Evolutionary conservation across 176 grass and related monocot species (phyloP), one percentile per base, ranked within the genome.

Genomic region (Microstegium vimineum): DNA sequence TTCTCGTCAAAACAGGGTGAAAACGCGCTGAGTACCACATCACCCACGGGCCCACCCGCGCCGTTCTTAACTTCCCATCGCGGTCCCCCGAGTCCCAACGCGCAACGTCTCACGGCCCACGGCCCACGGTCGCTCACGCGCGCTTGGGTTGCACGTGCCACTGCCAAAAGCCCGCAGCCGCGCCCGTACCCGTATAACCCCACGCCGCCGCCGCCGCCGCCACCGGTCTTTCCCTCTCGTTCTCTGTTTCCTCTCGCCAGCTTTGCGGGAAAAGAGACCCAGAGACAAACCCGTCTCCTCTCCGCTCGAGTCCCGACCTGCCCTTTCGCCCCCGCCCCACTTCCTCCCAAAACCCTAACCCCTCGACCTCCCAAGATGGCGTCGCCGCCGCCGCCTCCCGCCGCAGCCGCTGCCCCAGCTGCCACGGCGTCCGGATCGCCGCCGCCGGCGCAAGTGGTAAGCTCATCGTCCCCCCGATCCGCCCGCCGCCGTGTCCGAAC

Each of bases 391-490:
- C 66, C 72, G 41, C 79, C 81, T 15, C 5, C 80, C 80, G 68
- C 87, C 23, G 61, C 69, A 22, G 77, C 35, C 36, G 17, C 71
- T 6, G 26, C 87, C 23, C 47, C 69, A 34, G 64, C 38, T n/a
- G 22, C 73, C 28, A 43, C 78, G 5, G 60, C 78, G 26, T 8
- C 88, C 26, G 82, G 49, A 89, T 74, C 82, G 18, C 63, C 66
- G 46, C 84, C 88, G 30, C 69, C 84, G 31, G 88, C 84, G 32
- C 88, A 90, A 90, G 88, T 90, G 88, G 88, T 90, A 90, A 86
- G 88, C 66, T 6, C 22, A 0, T 68, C 51, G 26, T 4, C 54
- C 0, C 35, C 26, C 38, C 31, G 47, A 80, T 60, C 36, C 87
- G 64, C 26, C 36, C 67, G n/a, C 54, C 31, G 4, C 49, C 16